Evolutionary conservation across 2,329 filamentous ascomycete genomes (phyloP).

Genomic region (Lecanicillium sp.): DNA sequence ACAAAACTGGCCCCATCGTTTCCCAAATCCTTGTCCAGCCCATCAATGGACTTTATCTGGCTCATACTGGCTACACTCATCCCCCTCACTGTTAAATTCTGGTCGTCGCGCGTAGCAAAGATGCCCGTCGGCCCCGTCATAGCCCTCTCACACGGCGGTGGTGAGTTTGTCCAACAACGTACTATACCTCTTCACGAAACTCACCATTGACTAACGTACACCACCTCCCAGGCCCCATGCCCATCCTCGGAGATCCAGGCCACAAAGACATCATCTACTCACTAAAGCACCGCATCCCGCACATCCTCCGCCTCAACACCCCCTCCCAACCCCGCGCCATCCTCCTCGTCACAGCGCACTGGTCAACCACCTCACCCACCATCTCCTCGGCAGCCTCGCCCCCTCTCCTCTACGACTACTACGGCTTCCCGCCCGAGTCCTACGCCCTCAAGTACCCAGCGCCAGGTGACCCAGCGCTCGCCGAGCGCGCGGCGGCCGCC

Average conservation of each 20-base stretch:
- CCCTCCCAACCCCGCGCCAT: constrained; percentile 40
- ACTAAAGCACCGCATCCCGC: constrained; percentile 43
- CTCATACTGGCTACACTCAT: neutral
- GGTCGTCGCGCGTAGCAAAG: constrained; percentile 5
- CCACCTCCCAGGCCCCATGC: constrained; percentile 44
- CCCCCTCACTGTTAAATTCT: constrained; percentile 1
- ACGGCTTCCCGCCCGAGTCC: constrained; percentile 47
- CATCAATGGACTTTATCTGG: constrained; percentile 4
- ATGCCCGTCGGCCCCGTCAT: constrained; percentile 38
- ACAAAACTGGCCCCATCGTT: too few relatives aligned
- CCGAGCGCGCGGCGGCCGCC: constrained; percentile 36
- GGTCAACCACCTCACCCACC: constrained; percentile 39
- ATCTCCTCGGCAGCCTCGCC: constrained; percentile 43
- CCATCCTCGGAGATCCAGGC: constrained; percentile 45
- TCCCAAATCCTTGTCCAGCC: too few relatives aligned
- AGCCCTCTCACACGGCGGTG: constrained; percentile 43
- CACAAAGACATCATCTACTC: constrained; percentile 44
- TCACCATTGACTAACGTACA: neutral
- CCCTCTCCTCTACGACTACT: constrained; percentile 49
- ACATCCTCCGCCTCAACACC: constrained; percentile 46
- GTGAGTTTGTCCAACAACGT: constrained; percentile 20
- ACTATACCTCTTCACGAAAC: too few relatives aligned
- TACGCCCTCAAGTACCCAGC: constrained; percentile 51
- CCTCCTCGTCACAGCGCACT: constrained; percentile 51
- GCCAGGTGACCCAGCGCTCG: constrained; percentile 45